phyloP scores from a whole-genome alignment of 768 basidiomycete genomes.

The Amanita polypyramis region DNA sequence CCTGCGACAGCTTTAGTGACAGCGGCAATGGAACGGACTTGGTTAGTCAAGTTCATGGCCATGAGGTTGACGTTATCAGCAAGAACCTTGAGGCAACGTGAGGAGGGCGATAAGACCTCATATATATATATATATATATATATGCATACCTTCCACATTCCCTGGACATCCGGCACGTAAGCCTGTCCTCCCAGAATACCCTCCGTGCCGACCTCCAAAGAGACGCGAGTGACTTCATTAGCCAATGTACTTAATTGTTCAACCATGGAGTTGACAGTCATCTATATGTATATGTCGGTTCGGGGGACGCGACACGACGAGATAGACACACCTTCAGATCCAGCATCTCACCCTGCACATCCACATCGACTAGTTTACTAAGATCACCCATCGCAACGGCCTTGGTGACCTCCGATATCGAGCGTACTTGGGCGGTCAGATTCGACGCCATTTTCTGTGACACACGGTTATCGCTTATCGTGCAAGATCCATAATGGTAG shows the following conservation, averaged over 20 bases:
- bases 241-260: constrained; percentile 68
- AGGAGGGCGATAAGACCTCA: background rate
- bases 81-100: constrained; percentile 24
- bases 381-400: constrained; percentile 84
- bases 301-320: background rate
- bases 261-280: constrained; percentile 84
- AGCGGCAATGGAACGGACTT: constrained; percentile 77
- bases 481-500: background rate
- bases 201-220: constrained; percentile 85
- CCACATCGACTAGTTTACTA: constrained; percentile 76
- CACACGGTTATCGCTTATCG: background rate
- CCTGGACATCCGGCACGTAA: constrained; percentile 83
- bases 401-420: constrained; percentile 85
- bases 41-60: constrained; percentile 86
- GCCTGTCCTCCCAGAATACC: constrained; percentile 94
- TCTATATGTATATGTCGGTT: constrained; percentile 11
- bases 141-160: constrained; percentile 77
- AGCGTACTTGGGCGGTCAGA: constrained; percentile 79
- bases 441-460: constrained; percentile 79
- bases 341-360: constrained; percentile 92
- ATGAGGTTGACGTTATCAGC: constrained; percentile 83
- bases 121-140: background rate
- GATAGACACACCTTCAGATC: constrained; percentile 42
- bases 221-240: constrained; percentile 84
- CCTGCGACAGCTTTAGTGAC: constrained; percentile 94